Percentiles rank a stretch among this genome's conserved stretches.
phyloP scores from a whole-genome alignment of 805 yeast genomes.

The Limtongia smithiae region DNA sequence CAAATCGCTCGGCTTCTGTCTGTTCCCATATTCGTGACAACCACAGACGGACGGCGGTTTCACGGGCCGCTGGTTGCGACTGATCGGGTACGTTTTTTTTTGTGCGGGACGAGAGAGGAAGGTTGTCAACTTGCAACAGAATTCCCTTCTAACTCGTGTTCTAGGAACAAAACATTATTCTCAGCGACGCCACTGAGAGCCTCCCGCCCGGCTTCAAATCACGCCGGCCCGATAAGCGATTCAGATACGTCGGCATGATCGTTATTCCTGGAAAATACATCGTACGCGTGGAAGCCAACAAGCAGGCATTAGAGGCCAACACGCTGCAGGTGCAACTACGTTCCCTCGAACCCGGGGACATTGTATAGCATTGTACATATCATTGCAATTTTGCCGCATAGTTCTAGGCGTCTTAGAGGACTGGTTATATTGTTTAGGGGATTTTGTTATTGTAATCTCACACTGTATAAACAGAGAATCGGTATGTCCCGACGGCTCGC shows the following conservation, averaged over 20 bases:
- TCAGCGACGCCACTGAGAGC: conserved; percentile 26
- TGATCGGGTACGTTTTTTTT: conserved; percentile 22
- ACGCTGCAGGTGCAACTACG: neutral
- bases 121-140: neutral
- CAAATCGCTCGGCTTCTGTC: conserved; percentile 7
- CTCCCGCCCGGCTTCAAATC: conserved; percentile 15
- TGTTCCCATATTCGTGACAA: conserved; percentile 16
- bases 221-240: conserved; percentile 8
- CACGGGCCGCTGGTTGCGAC: conserved; percentile 25
- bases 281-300: conserved; percentile 19
- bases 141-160: neutral
- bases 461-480: too few relatives aligned
- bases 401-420: too few relatives aligned
- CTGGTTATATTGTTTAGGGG: too few relatives aligned
- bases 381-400: too few relatives aligned
- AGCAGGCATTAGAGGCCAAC: neutral
- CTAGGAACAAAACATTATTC: conserved; percentile 24
- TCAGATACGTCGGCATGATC: conserved; percentile 27
- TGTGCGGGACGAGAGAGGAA: neutral
- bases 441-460: too few relatives aligned
- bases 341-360: neutral
- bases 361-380: neutral
- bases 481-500: neutral
- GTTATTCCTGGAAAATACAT: conserved; percentile 28
- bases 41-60: conserved; percentile 27